These are phyloP conservation scores for Kuraishia cidri DNA, from an alignment of 805 yeast genomes.

Conservation along the genomic window DNA sequence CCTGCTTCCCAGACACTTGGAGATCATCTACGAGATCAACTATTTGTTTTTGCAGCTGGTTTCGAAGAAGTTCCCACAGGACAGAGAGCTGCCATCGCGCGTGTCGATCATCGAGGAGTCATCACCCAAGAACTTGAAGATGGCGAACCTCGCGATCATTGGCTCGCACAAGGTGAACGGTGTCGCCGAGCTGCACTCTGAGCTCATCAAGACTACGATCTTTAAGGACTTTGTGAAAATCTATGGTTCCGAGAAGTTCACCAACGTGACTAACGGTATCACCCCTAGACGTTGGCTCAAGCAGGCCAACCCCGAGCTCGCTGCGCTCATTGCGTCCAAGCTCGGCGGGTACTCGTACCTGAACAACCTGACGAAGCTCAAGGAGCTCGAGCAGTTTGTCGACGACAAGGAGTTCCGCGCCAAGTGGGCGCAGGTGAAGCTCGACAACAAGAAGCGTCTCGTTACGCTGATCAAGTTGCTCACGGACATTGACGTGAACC, in stretches of 20 bases:
- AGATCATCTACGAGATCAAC: constrained; percentile 82
- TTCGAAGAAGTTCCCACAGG: constrained; percentile 68
- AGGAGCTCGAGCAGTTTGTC: constrained; percentile 54
- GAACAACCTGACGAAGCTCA: constrained; percentile 58
- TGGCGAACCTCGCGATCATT: constrained; percentile 86
- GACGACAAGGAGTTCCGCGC: constrained; percentile 62
- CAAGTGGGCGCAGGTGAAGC: constrained; percentile 66
- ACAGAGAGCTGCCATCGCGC: constrained; percentile 50
- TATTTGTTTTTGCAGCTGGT: constrained; percentile 69
- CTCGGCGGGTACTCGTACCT: constrained; percentile 64
- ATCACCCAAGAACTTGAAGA: constrained; percentile 73
- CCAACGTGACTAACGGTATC: constrained; percentile 90
- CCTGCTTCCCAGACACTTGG: constrained; percentile 84
- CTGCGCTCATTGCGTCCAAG: constrained; percentile 63
- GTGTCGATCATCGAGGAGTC: constrained; percentile 86
- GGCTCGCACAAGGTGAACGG: constrained; percentile 94
- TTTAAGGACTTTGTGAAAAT: constrained; percentile 83
- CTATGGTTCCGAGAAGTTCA: constrained; percentile 76
- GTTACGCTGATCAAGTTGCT: constrained; percentile 57
- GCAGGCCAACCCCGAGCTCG: constrained; percentile 82
- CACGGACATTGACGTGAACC: constrained; percentile 58
- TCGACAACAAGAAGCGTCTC: constrained; percentile 57
- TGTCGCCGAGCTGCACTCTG: constrained; percentile 93
- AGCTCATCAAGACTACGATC: constrained; percentile 79
- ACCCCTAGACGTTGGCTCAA: constrained; percentile 96